Evolutionary conservation across 2,329 filamentous ascomycete genomes (phyloP).

Genomic region (Biscogniauxia sp.): DNA sequence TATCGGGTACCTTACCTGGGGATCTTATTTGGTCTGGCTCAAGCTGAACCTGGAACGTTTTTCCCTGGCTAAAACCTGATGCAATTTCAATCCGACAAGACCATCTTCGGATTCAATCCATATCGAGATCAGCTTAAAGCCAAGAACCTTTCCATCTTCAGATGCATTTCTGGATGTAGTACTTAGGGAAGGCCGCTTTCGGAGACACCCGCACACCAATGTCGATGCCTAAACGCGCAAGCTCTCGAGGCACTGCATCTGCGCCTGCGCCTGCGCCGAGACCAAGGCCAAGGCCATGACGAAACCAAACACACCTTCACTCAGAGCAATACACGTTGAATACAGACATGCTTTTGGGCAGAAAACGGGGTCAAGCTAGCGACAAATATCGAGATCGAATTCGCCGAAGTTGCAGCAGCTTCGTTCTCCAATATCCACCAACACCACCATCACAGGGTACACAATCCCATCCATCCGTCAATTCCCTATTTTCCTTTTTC

Average conservation of each 20-base stretch:
- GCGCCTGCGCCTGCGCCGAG: not conserved
- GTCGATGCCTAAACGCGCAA: not conserved
- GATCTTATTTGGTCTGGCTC: not conserved
- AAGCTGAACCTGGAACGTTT: not conserved
- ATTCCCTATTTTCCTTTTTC: not conserved
- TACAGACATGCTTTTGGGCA: not conserved
- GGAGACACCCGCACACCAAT: not conserved
- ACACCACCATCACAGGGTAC: too few relatives aligned
- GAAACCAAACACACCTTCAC: too few relatives aligned
- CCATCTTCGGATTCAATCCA: not conserved
- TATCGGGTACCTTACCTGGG: not conserved
- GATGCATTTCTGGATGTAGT: too few relatives aligned
- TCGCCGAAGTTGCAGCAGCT: not conserved
- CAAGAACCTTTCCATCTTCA: not conserved
- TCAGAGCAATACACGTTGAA: not conserved
- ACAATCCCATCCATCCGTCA: too few relatives aligned
- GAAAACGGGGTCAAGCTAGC: not conserved
- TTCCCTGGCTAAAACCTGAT: not conserved
- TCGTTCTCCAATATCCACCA: not conserved
- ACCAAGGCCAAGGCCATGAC: not conserved
- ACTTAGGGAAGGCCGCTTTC: not conserved
- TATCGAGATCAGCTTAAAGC: not conserved
- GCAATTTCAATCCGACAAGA: not conserved
- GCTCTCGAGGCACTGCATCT: not conserved
- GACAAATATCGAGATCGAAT: not conserved